These are phyloP conservation scores for Calvatia gigantea DNA, from an alignment of 768 basidiomycete species.

Conservation along the genomic window DNA sequence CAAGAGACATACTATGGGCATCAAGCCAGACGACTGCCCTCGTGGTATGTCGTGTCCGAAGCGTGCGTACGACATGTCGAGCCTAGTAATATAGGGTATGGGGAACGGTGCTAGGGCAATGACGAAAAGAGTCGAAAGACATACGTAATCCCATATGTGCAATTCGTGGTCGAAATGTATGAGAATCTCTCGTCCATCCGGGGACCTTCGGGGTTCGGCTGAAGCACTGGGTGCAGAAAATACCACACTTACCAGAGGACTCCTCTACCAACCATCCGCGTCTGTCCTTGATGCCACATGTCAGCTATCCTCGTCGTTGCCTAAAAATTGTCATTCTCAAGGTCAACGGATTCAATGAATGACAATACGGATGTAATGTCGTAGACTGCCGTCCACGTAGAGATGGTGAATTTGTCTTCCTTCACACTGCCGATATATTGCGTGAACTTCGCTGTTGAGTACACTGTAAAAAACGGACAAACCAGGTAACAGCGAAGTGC, in stretches of 20 bases:
- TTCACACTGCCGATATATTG: neutral
- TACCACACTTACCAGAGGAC: neutral
- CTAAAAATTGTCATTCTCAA: neutral
- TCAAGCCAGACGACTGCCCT: constrained; percentile 3
- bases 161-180: constrained; percentile 3
- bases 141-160: constrained; percentile 5
- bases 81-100: neutral
- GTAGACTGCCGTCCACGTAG: neutral
- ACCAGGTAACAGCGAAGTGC: constrained; percentile 4
- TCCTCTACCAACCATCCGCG: neutral
- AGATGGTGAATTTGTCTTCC: neutral
- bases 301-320: neutral
- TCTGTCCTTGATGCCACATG: neutral
- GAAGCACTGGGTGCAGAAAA: neutral
- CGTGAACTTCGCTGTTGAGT: neutral
- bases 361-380: neutral
- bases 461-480: neutral
- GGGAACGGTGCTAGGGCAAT: neutral
- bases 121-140: neutral
- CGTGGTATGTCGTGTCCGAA: neutral
- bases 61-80: neutral
- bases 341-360: neutral
- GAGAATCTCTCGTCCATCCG: neutral
- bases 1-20: neutral
- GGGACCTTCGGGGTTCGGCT: too few species aligned